Evolutionary conservation across 305 asterid species (phyloP).

Genomic region (Solanum hybrid): DNA sequence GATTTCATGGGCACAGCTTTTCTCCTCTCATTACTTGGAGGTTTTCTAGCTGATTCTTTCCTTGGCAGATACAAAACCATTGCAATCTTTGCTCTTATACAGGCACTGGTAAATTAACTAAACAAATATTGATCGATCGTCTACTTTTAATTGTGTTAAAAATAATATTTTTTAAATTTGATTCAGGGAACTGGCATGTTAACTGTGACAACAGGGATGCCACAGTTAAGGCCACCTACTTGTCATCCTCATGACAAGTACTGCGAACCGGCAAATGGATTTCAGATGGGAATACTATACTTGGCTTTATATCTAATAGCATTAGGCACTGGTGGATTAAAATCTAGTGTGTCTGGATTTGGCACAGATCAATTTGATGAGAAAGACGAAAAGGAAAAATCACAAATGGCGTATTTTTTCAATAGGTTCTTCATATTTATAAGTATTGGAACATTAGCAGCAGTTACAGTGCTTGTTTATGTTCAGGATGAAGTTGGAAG

Average conservation of each 20-base stretch:
- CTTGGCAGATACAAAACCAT: conserved; percentile 43
- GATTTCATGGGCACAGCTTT: conserved; percentile 56
- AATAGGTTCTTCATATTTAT: conserved; percentile 43
- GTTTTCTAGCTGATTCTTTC: conserved; percentile 53
- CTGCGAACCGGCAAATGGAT: conserved; percentile 28
- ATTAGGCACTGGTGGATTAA: conserved; percentile 39
- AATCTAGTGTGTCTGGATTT: conserved; percentile 48
- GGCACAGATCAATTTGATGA: conserved; percentile 49
- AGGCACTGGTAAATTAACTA: conserved; percentile 15
- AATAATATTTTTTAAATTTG: neutral
- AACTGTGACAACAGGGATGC: conserved; percentile 31
- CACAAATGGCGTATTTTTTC: conserved; percentile 31
- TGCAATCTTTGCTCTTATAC: conserved; percentile 24
- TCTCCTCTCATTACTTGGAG: conserved; percentile 45
- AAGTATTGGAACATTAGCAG: conserved; percentile 32
- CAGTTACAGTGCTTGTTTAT: conserved; percentile 40
- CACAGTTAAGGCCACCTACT: conserved; percentile 34
- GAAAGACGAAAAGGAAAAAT: conserved; percentile 22
- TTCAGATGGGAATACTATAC: conserved; percentile 32
- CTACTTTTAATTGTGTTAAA: neutral
- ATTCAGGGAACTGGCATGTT: conserved; percentile 37
- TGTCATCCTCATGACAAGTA: conserved; percentile 8
- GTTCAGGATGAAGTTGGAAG: conserved; percentile 34
- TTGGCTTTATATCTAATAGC: conserved; percentile 32
- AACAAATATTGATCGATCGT: neutral